A percentile compares a stretch with the other conserved stretches of the same genome.
Evolutionary conservation across 345 rosid species (phyloP).

Genomic region (Cardamine resedifolia): DNA sequence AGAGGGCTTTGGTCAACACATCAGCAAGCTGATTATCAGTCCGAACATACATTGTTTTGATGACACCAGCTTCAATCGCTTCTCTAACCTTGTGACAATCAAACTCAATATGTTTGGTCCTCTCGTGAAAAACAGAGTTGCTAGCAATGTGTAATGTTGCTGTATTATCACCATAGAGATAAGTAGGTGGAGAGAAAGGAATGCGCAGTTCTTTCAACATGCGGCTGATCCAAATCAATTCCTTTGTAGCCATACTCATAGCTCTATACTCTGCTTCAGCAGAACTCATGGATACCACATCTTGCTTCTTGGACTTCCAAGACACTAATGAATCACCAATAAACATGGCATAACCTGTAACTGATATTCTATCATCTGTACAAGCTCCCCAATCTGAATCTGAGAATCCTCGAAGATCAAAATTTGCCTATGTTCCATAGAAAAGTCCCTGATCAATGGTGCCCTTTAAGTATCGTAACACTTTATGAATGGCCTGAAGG

Average conservation of each 20-base stretch:
- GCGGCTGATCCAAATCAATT: fast-evolving
- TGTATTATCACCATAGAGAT: too few relatives aligned
- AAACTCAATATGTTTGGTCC: neutral
- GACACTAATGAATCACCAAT: neutral
- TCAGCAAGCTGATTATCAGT: neutral
- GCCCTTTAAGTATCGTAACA: fast-evolving
- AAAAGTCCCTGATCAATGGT: neutral
- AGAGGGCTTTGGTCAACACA: neutral
- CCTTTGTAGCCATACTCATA: neutral
- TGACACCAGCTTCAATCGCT: fast-evolving
- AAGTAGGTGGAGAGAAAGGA: neutral
- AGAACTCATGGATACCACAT: neutral
- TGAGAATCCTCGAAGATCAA: neutral
- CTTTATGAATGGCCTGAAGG: neutral
- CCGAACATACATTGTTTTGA: neutral
- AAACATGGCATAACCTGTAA: neutral
- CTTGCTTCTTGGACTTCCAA: neutral
- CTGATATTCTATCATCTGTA: fast-evolving
- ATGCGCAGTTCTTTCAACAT: fast-evolving
- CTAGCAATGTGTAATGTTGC: neutral
- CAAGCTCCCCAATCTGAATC: neutral
- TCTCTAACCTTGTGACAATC: neutral
- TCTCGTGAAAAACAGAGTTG: neutral
- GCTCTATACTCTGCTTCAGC: neutral
- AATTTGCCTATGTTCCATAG: neutral